Evolutionary conservation across 768 basidiomycete species (phyloP).

Genomic region (Russula earlei): DNA sequence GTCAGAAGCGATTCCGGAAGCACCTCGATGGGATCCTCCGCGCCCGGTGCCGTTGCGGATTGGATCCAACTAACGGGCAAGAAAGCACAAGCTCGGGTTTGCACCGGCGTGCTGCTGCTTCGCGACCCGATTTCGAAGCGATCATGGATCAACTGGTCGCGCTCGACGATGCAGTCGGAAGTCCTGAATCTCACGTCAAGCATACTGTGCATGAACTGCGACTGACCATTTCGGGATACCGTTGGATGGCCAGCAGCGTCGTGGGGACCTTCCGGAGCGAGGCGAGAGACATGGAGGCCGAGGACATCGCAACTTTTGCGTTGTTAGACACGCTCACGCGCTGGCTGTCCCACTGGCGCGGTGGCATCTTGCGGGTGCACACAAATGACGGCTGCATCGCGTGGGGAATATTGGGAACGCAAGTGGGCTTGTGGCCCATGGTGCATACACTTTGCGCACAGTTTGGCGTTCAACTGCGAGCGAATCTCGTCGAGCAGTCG

Average conservation of each 20-base stretch:
- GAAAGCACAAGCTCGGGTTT: background rate
- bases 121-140: background rate
- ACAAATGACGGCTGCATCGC: background rate
- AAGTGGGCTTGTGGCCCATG: background rate
- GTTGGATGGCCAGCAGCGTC: background rate
- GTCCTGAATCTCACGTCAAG: background rate
- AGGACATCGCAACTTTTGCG: background rate
- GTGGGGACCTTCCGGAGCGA: background rate
- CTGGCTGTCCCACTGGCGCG: conserved; percentile 1
- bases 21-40: background rate
- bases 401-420: background rate
- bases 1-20: background rate
- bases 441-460: background rate
- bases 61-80: background rate
- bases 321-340: conserved; percentile 5
- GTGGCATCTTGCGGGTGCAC: background rate
- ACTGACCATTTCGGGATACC: background rate
- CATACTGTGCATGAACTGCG: background rate
- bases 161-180: background rate
- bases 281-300: background rate
- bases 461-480: background rate
- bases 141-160: background rate
- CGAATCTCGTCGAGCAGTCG: background rate
- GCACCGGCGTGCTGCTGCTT: background rate
- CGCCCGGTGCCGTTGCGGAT: background rate